Evolutionary conservation across 768 basidiomycete genomes (phyloP).

Genomic region (Trametes cinnabarina): DNA sequence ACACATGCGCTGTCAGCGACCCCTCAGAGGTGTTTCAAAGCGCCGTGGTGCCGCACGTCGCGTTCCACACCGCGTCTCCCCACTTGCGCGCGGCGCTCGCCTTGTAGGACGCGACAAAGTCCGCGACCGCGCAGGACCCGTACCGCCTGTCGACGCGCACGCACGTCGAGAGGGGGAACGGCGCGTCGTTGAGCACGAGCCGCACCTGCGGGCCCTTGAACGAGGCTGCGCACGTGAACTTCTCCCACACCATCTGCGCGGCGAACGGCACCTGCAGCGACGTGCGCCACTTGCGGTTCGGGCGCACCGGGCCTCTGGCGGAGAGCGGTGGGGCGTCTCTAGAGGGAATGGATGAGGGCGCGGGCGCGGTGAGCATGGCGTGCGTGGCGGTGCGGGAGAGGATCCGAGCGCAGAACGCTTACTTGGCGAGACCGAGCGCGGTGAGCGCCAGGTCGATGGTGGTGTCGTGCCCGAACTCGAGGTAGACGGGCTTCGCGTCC

Average conservation of each 20-base stretch:
- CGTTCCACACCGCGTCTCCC: slow-evolving; percentile 37
- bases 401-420: slow-evolving; percentile 1
- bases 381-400: too few relatives aligned
- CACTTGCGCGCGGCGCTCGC: slow-evolving; percentile 29
- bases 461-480: slow-evolving; percentile 45
- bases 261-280: slow-evolving; percentile 43
- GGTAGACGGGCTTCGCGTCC: slow-evolving; percentile 33
- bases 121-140: slow-evolving; percentile 39
- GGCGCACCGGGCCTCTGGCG: slow-evolving; percentile 25
- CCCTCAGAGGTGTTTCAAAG: too few relatives aligned
- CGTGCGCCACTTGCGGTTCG: slow-evolving; percentile 37
- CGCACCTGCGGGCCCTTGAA: slow-evolving; percentile 39
- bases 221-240: slow-evolving; percentile 36
- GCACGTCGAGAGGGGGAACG: slow-evolving; percentile 39
- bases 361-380: too few relatives aligned
- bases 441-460: slow-evolving; percentile 40
- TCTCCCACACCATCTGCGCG: slow-evolving; percentile 44
- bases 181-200: slow-evolving; percentile 41
- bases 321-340: slow-evolving; percentile 36
- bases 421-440: slow-evolving; percentile 39
- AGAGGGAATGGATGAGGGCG: not conserved
- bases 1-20: not conserved
- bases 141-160: slow-evolving; percentile 29
- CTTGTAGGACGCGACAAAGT: slow-evolving; percentile 33
- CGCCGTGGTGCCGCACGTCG: slow-evolving; percentile 30